These are phyloP conservation scores for Chaetomiaceae sp. DNA, from an alignment of 2,329 filamentous ascomycete species.

Conservation along the genomic window DNA sequence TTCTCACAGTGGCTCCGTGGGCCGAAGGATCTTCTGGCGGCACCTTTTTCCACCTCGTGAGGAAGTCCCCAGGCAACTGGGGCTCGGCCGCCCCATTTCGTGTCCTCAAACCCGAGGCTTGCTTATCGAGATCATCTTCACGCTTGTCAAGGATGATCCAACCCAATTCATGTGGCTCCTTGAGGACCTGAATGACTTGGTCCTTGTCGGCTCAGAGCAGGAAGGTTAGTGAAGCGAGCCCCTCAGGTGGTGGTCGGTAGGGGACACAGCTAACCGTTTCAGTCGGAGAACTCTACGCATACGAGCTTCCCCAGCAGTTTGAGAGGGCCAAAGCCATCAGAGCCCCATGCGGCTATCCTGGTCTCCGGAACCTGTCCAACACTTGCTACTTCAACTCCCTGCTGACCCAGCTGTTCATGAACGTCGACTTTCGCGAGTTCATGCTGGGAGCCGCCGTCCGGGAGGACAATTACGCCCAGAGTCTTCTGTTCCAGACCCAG, in stretches of 20 bases:
- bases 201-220: slow-evolving; percentile 43
- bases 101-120: slow-evolving; percentile 52
- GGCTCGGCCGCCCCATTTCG: slow-evolving; percentile 37
- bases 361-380: slow-evolving; percentile 86
- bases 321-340: slow-evolving; percentile 67
- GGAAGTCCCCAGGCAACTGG: slow-evolving; percentile 5
- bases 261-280: slow-evolving; percentile 23
- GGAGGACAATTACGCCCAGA: slow-evolving; percentile 54
- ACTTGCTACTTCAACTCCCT: slow-evolving; percentile 97
- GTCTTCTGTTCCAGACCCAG: slow-evolving; percentile 71
- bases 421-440: slow-evolving; percentile 78
- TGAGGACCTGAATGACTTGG: slow-evolving; percentile 45
- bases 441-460: slow-evolving; percentile 63
- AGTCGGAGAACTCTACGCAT: slow-evolving; percentile 48
- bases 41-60: slow-evolving; percentile 60
- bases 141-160: slow-evolving; percentile 49
- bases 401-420: slow-evolving; percentile 95
- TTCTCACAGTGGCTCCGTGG: slow-evolving; percentile 30
- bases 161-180: slow-evolving; percentile 49
- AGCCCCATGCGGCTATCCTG: slow-evolving; percentile 76
- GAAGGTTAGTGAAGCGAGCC: slow-evolving; percentile 37
- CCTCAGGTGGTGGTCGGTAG: background rate
- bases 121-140: slow-evolving; percentile 57
- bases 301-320: slow-evolving; percentile 57
- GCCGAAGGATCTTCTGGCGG: slow-evolving; percentile 53